Conservation (phyloP, 1,284 basidiomycete genomes). For the Athelia psychrophila region DNA sequence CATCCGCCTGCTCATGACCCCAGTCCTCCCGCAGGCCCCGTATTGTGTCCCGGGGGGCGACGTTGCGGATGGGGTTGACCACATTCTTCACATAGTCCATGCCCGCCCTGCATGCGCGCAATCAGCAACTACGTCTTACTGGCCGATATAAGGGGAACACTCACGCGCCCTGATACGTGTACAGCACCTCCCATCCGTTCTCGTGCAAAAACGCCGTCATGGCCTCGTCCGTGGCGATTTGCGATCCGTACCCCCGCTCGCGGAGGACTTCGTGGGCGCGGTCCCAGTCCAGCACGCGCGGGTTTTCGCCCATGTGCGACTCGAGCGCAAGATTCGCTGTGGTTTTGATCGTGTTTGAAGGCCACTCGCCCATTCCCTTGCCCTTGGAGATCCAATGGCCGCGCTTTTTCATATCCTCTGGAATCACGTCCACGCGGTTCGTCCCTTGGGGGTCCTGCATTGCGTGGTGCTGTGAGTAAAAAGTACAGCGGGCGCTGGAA, state of each 20-base stretch:
- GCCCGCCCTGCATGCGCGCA: slow-evolving; percentile 22
- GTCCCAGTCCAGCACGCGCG: too few species aligned
- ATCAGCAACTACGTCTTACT: neutral
- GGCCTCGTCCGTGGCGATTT: slow-evolving; percentile 18
- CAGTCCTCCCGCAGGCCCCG: slow-evolving; percentile 33
- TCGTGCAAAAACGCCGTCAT: slow-evolving; percentile 25
- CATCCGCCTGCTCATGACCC: slow-evolving; percentile 22
- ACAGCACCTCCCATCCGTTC: slow-evolving; percentile 28
- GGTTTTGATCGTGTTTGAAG: slow-evolving; percentile 1
- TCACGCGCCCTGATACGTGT: slow-evolving; percentile 33
- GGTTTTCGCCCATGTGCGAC: neutral
- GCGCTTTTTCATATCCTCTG: slow-evolving; percentile 27
- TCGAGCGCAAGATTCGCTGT: neutral
- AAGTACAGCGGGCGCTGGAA: slow-evolving; percentile 4
- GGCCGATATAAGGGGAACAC: slow-evolving; percentile 11
- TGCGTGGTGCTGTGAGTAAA: neutral
- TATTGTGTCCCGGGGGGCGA: slow-evolving; percentile 24
- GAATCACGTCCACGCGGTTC: slow-evolving; percentile 34
- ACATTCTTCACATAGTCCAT: slow-evolving; percentile 39
- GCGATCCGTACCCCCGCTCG: too few species aligned
- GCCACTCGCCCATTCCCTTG: slow-evolving; percentile 11
- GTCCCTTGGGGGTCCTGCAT: slow-evolving; percentile 23
- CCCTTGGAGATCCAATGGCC: slow-evolving; percentile 20
- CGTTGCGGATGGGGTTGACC: slow-evolving; percentile 30
- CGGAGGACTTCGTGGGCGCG: too few species aligned